A percentile compares a stretch with the other conserved stretches of the same genome.
Conservation (phyloP, 495 filamentous ascomycete genomes). For the Penicillium goetzii region DNA sequence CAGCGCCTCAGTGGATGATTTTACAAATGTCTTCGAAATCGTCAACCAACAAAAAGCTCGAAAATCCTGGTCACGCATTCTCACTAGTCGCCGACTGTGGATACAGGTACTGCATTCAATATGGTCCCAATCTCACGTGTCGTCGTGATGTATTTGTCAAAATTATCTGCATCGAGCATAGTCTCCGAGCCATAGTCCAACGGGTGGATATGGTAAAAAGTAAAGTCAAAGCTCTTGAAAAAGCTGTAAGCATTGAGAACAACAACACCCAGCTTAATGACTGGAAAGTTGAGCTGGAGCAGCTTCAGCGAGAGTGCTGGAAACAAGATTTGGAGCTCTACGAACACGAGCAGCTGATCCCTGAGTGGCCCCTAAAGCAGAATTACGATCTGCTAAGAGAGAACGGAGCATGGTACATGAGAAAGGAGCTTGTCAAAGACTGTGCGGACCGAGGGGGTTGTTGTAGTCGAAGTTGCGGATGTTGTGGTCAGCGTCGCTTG, state of each 20-base stretch:
- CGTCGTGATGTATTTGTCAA: not conserved
- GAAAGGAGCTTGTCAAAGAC: conserved; percentile 10
- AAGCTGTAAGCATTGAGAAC: not conserved
- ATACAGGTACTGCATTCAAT: not conserved
- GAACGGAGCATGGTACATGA: conserved; percentile 10
- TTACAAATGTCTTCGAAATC: not conserved
- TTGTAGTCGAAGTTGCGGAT: conserved; percentile 17
- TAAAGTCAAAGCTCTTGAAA: not conserved
- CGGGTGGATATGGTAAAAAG: not conserved
- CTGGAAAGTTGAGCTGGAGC: not conserved
- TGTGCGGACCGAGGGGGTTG: conserved; percentile 12
- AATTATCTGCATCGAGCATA: not conserved
- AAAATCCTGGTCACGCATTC: not conserved
- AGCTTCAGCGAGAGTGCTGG: not conserved
- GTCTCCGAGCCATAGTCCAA: not conserved
- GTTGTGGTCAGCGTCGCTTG: conserved; percentile 7
- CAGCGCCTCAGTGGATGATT: not conserved
- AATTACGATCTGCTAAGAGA: conserved; percentile 11
- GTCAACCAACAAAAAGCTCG: not conserved
- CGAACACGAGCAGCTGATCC: not conserved
- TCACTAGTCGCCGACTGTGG: not conserved
- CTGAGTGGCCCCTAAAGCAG: conserved; percentile 4
- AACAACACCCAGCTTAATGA: not conserved
- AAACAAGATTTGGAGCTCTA: not conserved
- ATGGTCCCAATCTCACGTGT: not conserved